These are phyloP conservation scores for Backusella luteola DNA, from an alignment of 192 early-diverging fungal species.

Conservation along the genomic window DNA sequence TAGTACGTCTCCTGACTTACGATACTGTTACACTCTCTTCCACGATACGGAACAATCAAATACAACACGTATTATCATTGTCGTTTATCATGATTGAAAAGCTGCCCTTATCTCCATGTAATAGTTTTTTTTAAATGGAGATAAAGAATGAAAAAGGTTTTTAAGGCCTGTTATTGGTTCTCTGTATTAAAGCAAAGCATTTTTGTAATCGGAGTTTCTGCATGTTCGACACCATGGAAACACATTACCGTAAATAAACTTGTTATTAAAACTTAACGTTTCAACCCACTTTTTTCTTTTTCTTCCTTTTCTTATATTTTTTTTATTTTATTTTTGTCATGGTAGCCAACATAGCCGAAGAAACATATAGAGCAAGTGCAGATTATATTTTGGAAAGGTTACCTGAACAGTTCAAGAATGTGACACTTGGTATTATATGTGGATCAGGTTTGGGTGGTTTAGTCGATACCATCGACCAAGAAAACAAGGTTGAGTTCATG, in stretches of 20 bases:
- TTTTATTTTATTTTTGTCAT: background rate
- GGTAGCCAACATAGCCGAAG: slow-evolving; percentile 2
- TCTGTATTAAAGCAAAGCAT: background rate
- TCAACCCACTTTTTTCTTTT: background rate
- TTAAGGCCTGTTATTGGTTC: background rate
- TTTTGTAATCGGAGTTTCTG: background rate
- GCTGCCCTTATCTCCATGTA: background rate
- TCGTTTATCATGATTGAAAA: background rate
- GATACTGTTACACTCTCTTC: background rate
- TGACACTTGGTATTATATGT: slow-evolving; percentile 80
- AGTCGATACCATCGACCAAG: slow-evolving; percentile 62
- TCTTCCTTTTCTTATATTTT: background rate
- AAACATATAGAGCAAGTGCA: slow-evolving; percentile 7
- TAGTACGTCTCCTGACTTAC: background rate
- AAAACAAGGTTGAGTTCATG: slow-evolving; percentile 57
- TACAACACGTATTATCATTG: background rate
- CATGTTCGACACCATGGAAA: background rate
- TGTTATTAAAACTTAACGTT: background rate
- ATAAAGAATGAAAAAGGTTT: background rate
- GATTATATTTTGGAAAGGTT: slow-evolving; percentile 8
- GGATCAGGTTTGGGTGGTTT: slow-evolving; percentile 82
- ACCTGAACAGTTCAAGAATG: slow-evolving; percentile 34
- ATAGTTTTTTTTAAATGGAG: background rate
- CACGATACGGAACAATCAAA: background rate
- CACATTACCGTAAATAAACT: background rate